Base-by-base conservation (phyloP, 2,329 filamentous ascomycete genomes). In the Helotiales sp. region DNA sequence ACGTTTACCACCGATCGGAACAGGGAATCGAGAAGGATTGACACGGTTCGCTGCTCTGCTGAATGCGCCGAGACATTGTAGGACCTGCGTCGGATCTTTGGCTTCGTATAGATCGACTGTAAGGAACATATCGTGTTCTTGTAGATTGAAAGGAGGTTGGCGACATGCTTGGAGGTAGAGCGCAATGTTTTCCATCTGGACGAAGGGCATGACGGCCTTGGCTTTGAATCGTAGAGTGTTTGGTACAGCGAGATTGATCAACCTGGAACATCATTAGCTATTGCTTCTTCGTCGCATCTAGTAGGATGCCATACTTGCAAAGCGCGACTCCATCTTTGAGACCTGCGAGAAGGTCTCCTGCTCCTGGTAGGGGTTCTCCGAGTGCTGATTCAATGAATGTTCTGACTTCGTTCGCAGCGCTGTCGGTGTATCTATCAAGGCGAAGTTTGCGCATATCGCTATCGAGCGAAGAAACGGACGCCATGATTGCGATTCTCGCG, bases 101-200 rank as follows among this genome's bases (percentile, higher is more conserved):
- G 87, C 81, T 75, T 99, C 95, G 78, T 89, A 99, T 48, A 99
- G 81, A 75, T 99, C 95, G 72, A 99, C 93, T 5, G 95, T 99
- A 60, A 98, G 85, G 76, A 99, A 99, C 65, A 93, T 87, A 75
- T 99, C 95, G 77, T 99, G 95, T 46, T 93, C 87, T 57, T 91
- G 92, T 59, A 99, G 85, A 74, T 87, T 93, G 52, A 99, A 79
- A 0, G 95, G 95, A 25, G 90, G 85, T 51, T 84, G 79, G 74
- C 96, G 90, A 78, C 93, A 96, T 59, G 91, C 92, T 69, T 85
- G 86, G 54, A 99, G 85, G 76, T 97, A 99, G 71, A 96, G 91
- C 4, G 93, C 96, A 70, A 99, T 97, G 73, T 99, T 99, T 74
- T 99, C 95, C 93, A 98, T 98, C 75, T 99, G 95, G 38, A 98